These are phyloP conservation scores for Parsonsia alboflavescens DNA, from an alignment of 257 asterid species.

Conservation along the genomic window DNA sequence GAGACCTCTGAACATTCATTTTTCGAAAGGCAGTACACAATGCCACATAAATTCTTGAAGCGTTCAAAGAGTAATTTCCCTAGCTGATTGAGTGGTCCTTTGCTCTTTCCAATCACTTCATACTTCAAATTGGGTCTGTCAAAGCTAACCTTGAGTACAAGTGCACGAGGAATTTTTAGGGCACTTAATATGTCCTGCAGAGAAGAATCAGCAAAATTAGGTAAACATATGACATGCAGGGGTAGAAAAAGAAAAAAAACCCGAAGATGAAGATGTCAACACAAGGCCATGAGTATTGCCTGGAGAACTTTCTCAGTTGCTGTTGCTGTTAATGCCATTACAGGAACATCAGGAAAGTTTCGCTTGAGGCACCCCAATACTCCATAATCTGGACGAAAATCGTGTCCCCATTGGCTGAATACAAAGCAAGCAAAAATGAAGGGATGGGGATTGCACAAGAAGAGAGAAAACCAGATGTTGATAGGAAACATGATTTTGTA, in stretches of 20 bases:
- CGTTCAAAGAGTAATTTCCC: constrained; percentile 61
- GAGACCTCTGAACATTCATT: constrained; percentile 87
- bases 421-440: constrained; percentile 18
- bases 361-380: constrained; percentile 86
- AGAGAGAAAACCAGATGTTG: constrained; percentile 4
- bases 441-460: constrained; percentile 14
- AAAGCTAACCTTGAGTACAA: constrained; percentile 83
- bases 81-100: constrained; percentile 87
- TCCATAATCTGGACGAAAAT: constrained; percentile 96
- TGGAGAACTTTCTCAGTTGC: constrained; percentile 83
- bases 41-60: constrained; percentile 71
- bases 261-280: neutral
- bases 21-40: constrained; percentile 93
- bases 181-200: constrained; percentile 74
- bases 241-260: too few species aligned
- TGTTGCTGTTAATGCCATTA: constrained; percentile 98
- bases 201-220: constrained; percentile 19
- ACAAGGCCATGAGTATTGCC: constrained; percentile 40
- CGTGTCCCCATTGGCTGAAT: constrained; percentile 99
- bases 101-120: constrained; percentile 71
- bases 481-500: neutral
- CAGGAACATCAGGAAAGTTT: constrained; percentile 79
- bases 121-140: constrained; percentile 93
- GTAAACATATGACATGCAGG: constrained; percentile 9
- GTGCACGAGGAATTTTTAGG: constrained; percentile 71